Conservation (phyloP, 164 flowering plant species). For the Chimonanthus salicifolius region DNA sequence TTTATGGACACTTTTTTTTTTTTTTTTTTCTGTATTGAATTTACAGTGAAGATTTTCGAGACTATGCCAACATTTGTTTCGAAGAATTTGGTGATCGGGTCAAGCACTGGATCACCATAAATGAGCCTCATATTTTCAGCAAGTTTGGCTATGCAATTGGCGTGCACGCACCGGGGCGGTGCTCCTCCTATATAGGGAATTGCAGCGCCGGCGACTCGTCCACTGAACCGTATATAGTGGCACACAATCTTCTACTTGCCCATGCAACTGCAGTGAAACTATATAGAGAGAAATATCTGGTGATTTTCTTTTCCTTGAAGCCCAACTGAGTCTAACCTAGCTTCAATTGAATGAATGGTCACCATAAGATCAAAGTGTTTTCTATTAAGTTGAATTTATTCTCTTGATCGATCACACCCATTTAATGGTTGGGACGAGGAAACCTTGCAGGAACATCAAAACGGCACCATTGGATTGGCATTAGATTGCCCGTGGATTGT, state of each 20-base stretch:
- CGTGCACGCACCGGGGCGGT: constrained; percentile 39
- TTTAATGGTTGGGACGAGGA: background rate
- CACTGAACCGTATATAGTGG: constrained; percentile 58
- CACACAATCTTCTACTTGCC: constrained; percentile 56
- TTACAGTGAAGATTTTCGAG: background rate
- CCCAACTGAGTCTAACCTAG: too few relatives aligned
- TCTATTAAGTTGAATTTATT: constrained; percentile 21
- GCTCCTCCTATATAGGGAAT: constrained; percentile 33
- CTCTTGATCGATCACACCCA: background rate
- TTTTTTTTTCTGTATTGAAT: too few relatives aligned
- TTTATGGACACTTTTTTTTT: too few relatives aligned
- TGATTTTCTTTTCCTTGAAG: too few relatives aligned
- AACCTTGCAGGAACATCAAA: constrained; percentile 41
- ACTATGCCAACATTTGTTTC: constrained; percentile 5
- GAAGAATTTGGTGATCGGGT: too few relatives aligned
- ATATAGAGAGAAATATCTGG: constrained; percentile 4
- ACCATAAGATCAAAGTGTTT: constrained; percentile 46
- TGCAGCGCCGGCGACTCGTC: constrained; percentile 57
- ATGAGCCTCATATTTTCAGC: constrained; percentile 47
- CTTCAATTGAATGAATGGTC: too few relatives aligned
- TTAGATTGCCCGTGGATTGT: constrained; percentile 20
- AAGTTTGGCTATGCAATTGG: constrained; percentile 51
- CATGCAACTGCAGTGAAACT: constrained; percentile 62
- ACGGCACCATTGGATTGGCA: constrained; percentile 46
- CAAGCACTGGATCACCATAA: too few relatives aligned